A percentile compares a stretch with the other conserved stretches of the same genome.
These are phyloP conservation scores for Spinacia oleracea DNA, from an alignment of 179 eudicot genomes.

Conservation along the genomic window DNA sequence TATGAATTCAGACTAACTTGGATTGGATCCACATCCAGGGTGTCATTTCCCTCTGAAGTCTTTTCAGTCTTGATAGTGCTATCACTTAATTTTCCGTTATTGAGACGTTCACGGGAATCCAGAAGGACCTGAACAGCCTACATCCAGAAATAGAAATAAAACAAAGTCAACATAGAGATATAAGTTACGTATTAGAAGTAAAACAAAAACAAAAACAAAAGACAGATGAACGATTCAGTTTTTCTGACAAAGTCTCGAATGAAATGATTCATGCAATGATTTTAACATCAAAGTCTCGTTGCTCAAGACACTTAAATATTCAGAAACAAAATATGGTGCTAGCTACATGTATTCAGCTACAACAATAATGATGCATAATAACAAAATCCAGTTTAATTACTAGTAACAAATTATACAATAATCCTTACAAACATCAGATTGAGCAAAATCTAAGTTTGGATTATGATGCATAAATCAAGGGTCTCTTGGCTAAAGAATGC, in stretches of 20 bases:
- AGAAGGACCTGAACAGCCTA: constrained; percentile 91
- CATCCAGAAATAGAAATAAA: constrained; percentile 15
- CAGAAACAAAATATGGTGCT: not conserved
- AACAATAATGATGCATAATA: not conserved
- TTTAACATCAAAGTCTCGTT: not conserved
- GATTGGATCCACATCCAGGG: constrained; percentile 63
- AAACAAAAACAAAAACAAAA: constrained; percentile 11
- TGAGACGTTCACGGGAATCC: constrained; percentile 59
- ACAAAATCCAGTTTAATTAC: not conserved
- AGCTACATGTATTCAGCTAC: not conserved
- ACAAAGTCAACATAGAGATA: not conserved
- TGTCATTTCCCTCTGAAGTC: constrained; percentile 27
- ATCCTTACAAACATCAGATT: not conserved
- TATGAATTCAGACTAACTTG: constrained; percentile 51
- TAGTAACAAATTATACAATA: not conserved
- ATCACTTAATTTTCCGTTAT: constrained; percentile 38
- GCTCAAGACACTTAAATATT: not conserved
- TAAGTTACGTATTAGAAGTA: not conserved
- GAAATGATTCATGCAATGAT: not conserved
- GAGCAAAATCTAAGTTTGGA: not conserved
- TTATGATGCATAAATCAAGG: not conserved
- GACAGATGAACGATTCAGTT: not conserved
- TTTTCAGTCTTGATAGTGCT: constrained; percentile 24
- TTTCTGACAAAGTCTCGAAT: not conserved
- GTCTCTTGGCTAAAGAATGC: not conserved